Evolutionary conservation across 108 stramenopile genomes (phyloP).

Genomic region (Parmales sp.): DNA sequence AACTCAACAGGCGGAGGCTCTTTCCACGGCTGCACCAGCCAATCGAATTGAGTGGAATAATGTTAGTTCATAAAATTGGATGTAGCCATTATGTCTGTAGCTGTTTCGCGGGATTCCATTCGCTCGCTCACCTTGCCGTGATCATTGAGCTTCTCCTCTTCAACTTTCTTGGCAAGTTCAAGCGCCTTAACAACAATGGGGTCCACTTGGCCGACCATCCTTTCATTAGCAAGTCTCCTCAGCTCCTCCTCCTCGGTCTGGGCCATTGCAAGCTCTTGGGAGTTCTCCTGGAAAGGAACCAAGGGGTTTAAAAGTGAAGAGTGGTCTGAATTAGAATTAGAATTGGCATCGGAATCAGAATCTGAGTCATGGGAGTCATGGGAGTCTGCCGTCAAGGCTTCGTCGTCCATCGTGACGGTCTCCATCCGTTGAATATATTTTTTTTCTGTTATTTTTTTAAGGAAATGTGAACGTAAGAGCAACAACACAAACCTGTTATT

Average conservation of each 20-base stretch:
- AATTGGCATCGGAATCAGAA: no score
- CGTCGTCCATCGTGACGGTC: no score
- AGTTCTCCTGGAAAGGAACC: no score
- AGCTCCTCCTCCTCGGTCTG: no score
- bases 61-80: neutral
- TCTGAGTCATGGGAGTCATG: no score
- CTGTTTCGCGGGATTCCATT: neutral
- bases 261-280: no score
- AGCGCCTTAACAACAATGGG: neutral
- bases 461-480: neutral
- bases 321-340: no score
- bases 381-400: no score
- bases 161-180: neutral
- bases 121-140: neutral
- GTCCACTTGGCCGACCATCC: neutral
- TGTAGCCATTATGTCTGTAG: neutral
- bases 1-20: neutral
- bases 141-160: neutral
- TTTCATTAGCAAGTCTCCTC: neutral
- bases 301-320: no score
- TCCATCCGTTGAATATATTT: no score
- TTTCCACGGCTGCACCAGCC: slow-evolving; percentile 4
- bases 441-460: neutral
- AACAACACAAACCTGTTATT: neutral
- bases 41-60: no score